Evolutionary conservation across 2,329 filamentous ascomycete species (phyloP).

Genomic region (Claviceps maximensis): DNA sequence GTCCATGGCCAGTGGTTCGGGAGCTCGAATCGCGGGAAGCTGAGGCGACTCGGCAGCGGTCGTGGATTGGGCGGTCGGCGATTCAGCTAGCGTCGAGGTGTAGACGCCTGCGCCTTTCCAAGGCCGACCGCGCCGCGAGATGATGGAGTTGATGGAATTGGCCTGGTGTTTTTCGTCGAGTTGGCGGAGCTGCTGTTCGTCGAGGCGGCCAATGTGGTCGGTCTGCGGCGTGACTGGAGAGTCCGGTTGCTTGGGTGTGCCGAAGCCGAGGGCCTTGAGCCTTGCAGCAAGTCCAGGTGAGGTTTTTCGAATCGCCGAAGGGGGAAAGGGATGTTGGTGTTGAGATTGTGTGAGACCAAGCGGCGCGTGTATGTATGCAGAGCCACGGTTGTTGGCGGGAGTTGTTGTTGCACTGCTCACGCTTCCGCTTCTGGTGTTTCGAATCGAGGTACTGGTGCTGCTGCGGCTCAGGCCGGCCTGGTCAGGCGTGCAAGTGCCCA

Average conservation of each 20-base stretch:
- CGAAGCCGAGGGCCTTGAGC: slow-evolving; percentile 51
- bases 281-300: slow-evolving; percentile 52
- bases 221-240: slow-evolving; percentile 13
- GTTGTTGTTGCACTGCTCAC: neutral
- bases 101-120: slow-evolving; percentile 52
- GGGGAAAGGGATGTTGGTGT: slow-evolving; percentile 13
- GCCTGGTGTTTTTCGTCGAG: slow-evolving; percentile 52
- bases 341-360: slow-evolving; percentile 7
- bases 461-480: slow-evolving; percentile 6
- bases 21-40: slow-evolving; percentile 38
- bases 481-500: slow-evolving; percentile 4
- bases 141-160: slow-evolving; percentile 32
- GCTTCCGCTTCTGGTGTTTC: slow-evolving; percentile 5
- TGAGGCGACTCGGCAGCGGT: slow-evolving; percentile 20
- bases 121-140: slow-evolving; percentile 55
- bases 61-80: slow-evolving; percentile 9
- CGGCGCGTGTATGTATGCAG: slow-evolving; percentile 14
- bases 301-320: slow-evolving; percentile 36
- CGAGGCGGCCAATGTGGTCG: slow-evolving; percentile 51
- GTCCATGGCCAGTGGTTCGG: slow-evolving; percentile 48
- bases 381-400: slow-evolving; percentile 4
- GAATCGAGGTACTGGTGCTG: slow-evolving; percentile 1
- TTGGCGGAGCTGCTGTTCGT: slow-evolving; percentile 55
- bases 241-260: slow-evolving; percentile 26
- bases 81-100: slow-evolving; percentile 16